phyloP scores from a whole-genome alignment of 2,329 filamentous ascomycete species.

The Alternaria longipes region DNA sequence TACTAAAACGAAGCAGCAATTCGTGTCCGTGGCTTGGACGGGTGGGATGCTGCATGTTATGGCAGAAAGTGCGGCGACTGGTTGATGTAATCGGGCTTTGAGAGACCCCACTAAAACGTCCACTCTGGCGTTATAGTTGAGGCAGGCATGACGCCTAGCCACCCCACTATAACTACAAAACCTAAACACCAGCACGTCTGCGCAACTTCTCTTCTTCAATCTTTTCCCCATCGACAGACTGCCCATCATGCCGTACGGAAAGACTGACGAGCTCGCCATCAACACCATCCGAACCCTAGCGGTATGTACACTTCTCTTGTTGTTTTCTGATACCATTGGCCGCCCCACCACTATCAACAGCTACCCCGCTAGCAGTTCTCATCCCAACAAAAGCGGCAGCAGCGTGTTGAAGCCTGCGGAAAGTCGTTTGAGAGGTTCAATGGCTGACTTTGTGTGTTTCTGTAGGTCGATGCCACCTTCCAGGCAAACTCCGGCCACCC shows the following conservation, averaged over 20 bases:
- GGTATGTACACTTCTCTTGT: constrained; percentile 67
- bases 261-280: constrained; percentile 89
- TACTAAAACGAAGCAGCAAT: constrained; percentile 8
- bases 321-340: constrained; percentile 3
- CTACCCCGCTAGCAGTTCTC: constrained; percentile 38
- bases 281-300: constrained; percentile 98
- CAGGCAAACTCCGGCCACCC: constrained; percentile 98
- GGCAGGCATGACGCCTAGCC: constrained; percentile 19
- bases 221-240: constrained; percentile 26
- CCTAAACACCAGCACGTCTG: constrained; percentile 18
- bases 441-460: constrained; percentile 40
- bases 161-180: constrained; percentile 34
- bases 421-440: constrained; percentile 24
- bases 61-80: constrained; percentile 17
- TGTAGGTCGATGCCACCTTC: constrained; percentile 94
- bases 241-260: constrained; percentile 82
- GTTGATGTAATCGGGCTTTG: constrained; percentile 26
- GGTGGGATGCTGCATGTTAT: constrained; percentile 6
- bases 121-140: constrained; percentile 16
- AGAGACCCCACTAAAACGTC: constrained; percentile 18
- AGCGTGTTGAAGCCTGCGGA: neutral
- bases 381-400: constrained; percentile 29
- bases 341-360: constrained; percentile 32
- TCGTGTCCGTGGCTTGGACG: neutral
- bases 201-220: constrained; percentile 26